Conservation (phyloP, 139 green algal genomes). For the Klebsormidium nitens region DNA sequence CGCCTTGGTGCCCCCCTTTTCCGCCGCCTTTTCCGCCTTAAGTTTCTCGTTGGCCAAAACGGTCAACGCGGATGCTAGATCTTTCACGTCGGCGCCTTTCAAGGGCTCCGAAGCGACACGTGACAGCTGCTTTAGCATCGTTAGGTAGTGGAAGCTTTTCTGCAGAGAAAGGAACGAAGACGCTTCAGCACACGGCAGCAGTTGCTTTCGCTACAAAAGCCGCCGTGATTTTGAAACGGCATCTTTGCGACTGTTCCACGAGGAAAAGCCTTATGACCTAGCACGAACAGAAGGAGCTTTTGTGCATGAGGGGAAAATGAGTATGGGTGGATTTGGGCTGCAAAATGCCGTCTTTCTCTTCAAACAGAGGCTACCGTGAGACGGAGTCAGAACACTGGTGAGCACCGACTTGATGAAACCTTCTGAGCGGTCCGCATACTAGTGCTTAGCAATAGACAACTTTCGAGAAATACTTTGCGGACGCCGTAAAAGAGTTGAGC, state of each 20-base stretch:
- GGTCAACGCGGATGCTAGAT: slow-evolving; percentile 15
- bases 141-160: slow-evolving; percentile 37
- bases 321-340: not conserved
- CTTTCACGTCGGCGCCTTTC: slow-evolving; percentile 10
- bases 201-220: not conserved
- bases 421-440: too few relatives aligned
- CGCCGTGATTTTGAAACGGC: not conserved
- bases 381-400: too few relatives aligned
- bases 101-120: slow-evolving; percentile 5
- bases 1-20: too few relatives aligned
- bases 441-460: too few relatives aligned
- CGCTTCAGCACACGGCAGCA: not conserved
- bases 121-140: slow-evolving; percentile 24
- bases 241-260: not conserved
- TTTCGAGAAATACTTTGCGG: too few relatives aligned
- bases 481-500: too few relatives aligned
- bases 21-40: slow-evolving; percentile 32
- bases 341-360: slow-evolving; percentile 2
- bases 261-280: not conserved
- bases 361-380: too few relatives aligned
- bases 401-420: too few relatives aligned
- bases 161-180: slow-evolving; percentile 3
- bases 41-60: slow-evolving; percentile 36
- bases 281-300: not conserved
- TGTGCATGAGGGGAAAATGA: not conserved